Percentiles rank a stretch among this genome's conserved stretches.
Conservation (phyloP, 345 rosid genomes). For the Anastatica hierochuntica region DNA sequence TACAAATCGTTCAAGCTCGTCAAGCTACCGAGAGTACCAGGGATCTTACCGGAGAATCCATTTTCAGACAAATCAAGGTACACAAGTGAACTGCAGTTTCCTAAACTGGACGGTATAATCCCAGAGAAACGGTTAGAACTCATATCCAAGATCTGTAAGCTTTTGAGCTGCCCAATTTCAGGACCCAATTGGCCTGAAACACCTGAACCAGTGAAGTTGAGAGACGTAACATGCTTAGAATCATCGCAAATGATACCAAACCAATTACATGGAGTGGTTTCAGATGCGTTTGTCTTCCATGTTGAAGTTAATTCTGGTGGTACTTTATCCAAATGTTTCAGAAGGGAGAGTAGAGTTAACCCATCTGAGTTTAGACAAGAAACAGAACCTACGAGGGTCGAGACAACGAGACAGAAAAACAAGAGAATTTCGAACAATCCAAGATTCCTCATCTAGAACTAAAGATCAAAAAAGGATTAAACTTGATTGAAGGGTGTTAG, state of each 20-base stretch:
- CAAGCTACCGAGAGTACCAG: constrained; percentile 32
- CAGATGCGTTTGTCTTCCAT: constrained; percentile 40
- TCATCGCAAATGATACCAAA: constrained; percentile 41
- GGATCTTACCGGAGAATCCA: constrained; percentile 42
- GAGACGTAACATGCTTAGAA: constrained; percentile 24
- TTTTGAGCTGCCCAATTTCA: constrained; percentile 35
- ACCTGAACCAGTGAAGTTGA: constrained; percentile 42
- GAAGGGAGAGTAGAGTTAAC: constrained; percentile 36
- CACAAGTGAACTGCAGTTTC: constrained; percentile 39
- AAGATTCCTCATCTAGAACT: constrained; percentile 14
- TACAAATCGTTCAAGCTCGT: constrained; percentile 24
- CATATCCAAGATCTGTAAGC: constrained; percentile 40
- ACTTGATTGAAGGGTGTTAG: no score
- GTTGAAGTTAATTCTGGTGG: constrained; percentile 31
- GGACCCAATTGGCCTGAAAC: constrained; percentile 58
- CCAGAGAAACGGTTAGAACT: constrained; percentile 45
- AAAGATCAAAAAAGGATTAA: constrained; percentile 11
- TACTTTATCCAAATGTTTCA: constrained; percentile 34
- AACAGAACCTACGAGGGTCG: neutral
- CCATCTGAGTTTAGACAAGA: constrained; percentile 42
- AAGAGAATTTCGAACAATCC: neutral
- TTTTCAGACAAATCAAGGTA: constrained; percentile 46
- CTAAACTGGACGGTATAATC: constrained; percentile 35
- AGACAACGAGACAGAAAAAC: constrained; percentile 9
- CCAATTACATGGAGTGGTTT: constrained; percentile 51